Percentiles rank a stretch among this genome's conserved stretches.
Evolutionary conservation across 2,329 filamentous ascomycete genomes (phyloP).

Genomic region (Monilinia polystroma): DNA sequence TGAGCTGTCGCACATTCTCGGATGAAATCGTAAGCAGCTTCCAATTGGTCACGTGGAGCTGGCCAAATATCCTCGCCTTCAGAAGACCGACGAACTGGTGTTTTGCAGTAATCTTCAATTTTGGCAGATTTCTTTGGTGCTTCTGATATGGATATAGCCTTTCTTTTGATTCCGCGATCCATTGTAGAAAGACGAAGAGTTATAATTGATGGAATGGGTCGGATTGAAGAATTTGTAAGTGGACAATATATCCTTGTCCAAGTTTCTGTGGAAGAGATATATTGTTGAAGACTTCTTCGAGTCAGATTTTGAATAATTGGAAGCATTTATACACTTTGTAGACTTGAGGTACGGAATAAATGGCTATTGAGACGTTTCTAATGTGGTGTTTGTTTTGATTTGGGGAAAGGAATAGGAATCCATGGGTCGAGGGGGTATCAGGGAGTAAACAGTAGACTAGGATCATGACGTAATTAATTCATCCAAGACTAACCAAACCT

Average conservation of each 20-base stretch:
- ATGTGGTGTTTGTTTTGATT: neutral
- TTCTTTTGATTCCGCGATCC: conserved; percentile 29
- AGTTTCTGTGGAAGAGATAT: neutral
- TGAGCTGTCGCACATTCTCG: conserved; percentile 53
- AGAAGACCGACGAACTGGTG: conserved; percentile 22
- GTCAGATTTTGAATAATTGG: neutral
- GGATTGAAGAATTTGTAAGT: neutral
- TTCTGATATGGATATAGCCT: conserved; percentile 23
- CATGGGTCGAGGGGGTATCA: neutral
- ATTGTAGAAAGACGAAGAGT: neutral
- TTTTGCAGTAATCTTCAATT: conserved; percentile 34
- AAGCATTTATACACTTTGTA: neutral
- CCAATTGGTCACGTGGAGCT: conserved; percentile 55
- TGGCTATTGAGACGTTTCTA: neutral
- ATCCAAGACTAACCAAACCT: too few relatives aligned
- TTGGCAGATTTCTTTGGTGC: conserved; percentile 27
- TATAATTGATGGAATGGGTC: neutral
- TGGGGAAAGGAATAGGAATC: neutral
- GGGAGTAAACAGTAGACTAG: neutral
- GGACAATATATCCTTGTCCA: neutral
- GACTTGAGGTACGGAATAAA: too few relatives aligned
- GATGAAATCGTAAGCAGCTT: conserved; percentile 56
- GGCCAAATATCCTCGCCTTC: conserved; percentile 54
- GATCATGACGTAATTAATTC: conserved; percentile 11
- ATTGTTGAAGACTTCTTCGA: conserved; percentile 2